These are phyloP conservation scores for Candida tallmaniae DNA, from an alignment of 805 yeast genomes.

Conservation along the genomic window DNA sequence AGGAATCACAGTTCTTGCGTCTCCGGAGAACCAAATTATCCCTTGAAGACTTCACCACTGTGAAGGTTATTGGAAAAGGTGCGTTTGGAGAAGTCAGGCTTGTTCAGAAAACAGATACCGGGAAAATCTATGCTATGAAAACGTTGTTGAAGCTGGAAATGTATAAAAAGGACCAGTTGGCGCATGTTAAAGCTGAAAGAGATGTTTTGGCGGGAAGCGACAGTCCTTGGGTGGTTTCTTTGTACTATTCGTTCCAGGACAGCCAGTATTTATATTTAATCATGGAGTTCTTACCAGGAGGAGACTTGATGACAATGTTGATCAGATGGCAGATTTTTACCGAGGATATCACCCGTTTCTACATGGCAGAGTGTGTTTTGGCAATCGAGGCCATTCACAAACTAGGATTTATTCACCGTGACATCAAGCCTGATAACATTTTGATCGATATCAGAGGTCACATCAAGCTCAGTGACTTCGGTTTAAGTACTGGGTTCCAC, in stretches of 20 bases:
- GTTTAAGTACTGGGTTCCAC: slow-evolving; percentile 85
- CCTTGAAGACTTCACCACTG: slow-evolving; percentile 81
- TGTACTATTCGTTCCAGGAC: slow-evolving; percentile 80
- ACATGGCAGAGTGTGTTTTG: slow-evolving; percentile 93
- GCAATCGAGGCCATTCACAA: slow-evolving; percentile 94
- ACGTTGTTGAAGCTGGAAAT: slow-evolving; percentile 86
- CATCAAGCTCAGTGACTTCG: slow-evolving; percentile 69
- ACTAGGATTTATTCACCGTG: slow-evolving; percentile 92
- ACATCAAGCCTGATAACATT: slow-evolving; percentile 95
- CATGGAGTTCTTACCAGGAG: slow-evolving; percentile 81
- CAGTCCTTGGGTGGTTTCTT: slow-evolving; percentile 84
- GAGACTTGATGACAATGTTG: slow-evolving; percentile 90
- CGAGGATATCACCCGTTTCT: slow-evolving; percentile 88
- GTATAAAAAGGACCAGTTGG: slow-evolving; percentile 91
- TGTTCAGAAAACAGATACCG: slow-evolving; percentile 89
- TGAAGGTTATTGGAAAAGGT: slow-evolving; percentile 92
- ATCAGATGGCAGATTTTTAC: slow-evolving; percentile 92
- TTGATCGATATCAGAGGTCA: slow-evolving; percentile 76
- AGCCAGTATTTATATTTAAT: slow-evolving; percentile 67
- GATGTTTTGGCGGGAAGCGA: slow-evolving; percentile 90
- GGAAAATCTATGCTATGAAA: slow-evolving; percentile 92
- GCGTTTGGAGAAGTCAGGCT: slow-evolving; percentile 96
- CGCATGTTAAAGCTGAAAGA: slow-evolving; percentile 93
- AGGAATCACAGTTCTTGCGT: slow-evolving; percentile 82
- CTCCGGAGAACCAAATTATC: slow-evolving; percentile 79